Conservation (phyloP, 805 yeast genomes). For the Nakazawaea pomicola region DNA sequence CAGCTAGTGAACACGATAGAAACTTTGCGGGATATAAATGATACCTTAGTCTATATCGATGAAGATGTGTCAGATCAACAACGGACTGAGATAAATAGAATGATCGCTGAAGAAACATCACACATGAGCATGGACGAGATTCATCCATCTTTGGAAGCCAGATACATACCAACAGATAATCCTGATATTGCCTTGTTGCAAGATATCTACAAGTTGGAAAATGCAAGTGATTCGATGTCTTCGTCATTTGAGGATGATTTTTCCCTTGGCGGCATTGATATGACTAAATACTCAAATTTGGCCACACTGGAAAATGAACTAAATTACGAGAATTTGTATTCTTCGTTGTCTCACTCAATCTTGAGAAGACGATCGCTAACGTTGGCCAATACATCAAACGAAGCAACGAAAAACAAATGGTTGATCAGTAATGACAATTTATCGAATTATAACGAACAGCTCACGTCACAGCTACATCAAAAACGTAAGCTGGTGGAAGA, state of each 20-base stretch:
- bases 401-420: constrained; percentile 28
- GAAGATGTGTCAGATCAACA: constrained; percentile 17
- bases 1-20: not conserved
- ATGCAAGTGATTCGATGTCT: constrained; percentile 15
- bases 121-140: not conserved
- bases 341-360: constrained; percentile 34
- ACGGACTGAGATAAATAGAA: constrained; percentile 16
- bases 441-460: constrained; percentile 22
- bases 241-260: constrained; percentile 8
- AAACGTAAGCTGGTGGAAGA: constrained; percentile 41
- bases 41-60: constrained; percentile 21
- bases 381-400: constrained; percentile 17
- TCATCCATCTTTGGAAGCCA: constrained; percentile 6
- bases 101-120: constrained; percentile 19
- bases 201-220: constrained; percentile 17
- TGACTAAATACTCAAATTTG: constrained; percentile 22
- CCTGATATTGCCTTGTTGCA: constrained; percentile 1
- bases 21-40: constrained; percentile 11
- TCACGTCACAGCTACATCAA: constrained; percentile 24
- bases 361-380: constrained; percentile 37
- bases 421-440: constrained; percentile 29
- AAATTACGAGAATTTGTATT: constrained; percentile 24
- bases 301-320: constrained; percentile 16
- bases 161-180: not conserved
- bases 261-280: constrained; percentile 27